These are phyloP conservation scores for Lactarius quietus DNA, from an alignment of 768 basidiomycete species.

Conservation along the genomic window DNA sequence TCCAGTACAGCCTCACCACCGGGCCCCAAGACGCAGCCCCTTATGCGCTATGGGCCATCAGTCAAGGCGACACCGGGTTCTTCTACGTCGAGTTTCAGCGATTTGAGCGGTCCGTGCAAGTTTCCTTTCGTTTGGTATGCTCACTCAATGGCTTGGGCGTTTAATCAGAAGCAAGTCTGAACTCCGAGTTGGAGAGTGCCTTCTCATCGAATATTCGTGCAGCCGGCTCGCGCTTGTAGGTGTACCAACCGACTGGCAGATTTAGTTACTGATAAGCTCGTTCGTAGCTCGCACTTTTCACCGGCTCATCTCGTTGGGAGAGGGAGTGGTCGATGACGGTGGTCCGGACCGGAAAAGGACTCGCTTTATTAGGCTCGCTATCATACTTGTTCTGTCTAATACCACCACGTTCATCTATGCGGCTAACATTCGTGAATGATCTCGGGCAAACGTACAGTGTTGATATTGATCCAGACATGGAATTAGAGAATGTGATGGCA, in stretches of 20 bases:
- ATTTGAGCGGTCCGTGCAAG: conserved; percentile 65
- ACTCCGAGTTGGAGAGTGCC: conserved; percentile 78
- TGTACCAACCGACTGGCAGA: conserved; percentile 22
- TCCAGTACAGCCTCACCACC: conserved; percentile 4
- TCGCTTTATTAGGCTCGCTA: not conserved
- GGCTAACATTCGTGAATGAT: conserved; percentile 70
- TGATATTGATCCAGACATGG: conserved; percentile 89
- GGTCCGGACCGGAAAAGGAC: not conserved
- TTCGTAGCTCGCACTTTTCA: conserved; percentile 27
- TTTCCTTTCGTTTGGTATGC: not conserved
- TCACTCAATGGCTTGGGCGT: not conserved
- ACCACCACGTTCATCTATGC: conserved; percentile 41
- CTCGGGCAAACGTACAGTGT: conserved; percentile 58
- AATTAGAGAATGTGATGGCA: conserved; percentile 89
- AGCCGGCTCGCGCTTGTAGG: conserved; percentile 68
- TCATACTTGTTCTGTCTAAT: not conserved
- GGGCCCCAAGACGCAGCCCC: conserved; percentile 15
- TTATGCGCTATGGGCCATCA: conserved; percentile 41
- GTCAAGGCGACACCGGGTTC: conserved; percentile 47
- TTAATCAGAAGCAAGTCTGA: conserved; percentile 60
- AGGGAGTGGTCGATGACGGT: conserved; percentile 9
- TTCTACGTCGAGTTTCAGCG: conserved; percentile 80
- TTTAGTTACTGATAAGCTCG: conserved; percentile 1
- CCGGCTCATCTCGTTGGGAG: conserved; percentile 26
- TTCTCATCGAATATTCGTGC: conserved; percentile 70